Percentiles rank a stretch among this genome's conserved stretches.
These are phyloP conservation scores for Withania somnifera DNA, from an alignment of 305 asterid species.

Conservation along the genomic window DNA sequence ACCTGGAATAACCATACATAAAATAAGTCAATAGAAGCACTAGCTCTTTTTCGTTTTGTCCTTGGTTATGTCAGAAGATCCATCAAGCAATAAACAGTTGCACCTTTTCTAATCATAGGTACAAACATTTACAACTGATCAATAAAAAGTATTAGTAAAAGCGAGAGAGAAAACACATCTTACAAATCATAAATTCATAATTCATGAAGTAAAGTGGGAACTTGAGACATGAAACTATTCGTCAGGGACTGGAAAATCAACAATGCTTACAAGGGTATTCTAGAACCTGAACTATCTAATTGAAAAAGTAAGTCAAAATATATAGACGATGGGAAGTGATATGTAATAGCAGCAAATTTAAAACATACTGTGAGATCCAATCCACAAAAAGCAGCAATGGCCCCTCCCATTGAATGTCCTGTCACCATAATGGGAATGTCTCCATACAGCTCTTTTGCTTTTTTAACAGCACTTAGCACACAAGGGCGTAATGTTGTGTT, in stretches of 20 bases:
- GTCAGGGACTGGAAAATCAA: not conserved
- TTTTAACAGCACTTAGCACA: conserved; percentile 50
- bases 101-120: not conserved
- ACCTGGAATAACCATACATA: conserved; percentile 34
- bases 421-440: conserved; percentile 58
- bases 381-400: conserved; percentile 90
- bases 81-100: not conserved
- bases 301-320: not conserved
- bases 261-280: not conserved
- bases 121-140: not conserved
- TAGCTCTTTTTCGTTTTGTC: not conserved
- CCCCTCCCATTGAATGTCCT: conserved; percentile 99
- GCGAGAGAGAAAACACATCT: not conserved
- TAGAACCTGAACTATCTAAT: not conserved
- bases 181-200: not conserved
- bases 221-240: not conserved
- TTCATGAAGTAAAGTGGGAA: not conserved
- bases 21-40: not conserved
- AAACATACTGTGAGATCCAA: conserved; percentile 69
- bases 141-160: not conserved
- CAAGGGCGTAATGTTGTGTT: conserved; percentile 75
- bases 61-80: not conserved
- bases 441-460: conserved; percentile 53
- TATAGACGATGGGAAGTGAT: not conserved
- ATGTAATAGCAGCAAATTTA: conserved; percentile 4